These are phyloP conservation scores for Xylogone sp. DNA, from an alignment of 2,329 filamentous ascomycete genomes.

Conservation along the genomic window DNA sequence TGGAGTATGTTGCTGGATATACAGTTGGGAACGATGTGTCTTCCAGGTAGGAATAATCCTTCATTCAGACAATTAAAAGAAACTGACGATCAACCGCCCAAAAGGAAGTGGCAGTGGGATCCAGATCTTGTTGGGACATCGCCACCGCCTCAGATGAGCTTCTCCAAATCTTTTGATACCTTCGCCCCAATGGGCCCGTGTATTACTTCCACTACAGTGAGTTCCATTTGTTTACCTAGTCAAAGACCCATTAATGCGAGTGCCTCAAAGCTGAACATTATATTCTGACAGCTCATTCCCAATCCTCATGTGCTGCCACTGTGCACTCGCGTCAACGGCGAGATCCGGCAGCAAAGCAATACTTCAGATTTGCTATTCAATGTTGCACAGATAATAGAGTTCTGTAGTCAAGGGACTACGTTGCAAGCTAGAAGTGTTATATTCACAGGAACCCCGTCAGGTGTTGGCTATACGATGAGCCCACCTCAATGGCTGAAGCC, in stretches of 20 bases:
- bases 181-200: slow-evolving; percentile 39
- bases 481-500: slow-evolving; percentile 34
- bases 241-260: neutral
- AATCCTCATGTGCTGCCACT: slow-evolving; percentile 15
- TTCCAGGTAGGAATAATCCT: slow-evolving; percentile 34
- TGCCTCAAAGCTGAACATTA: too few species aligned
- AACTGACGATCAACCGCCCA: too few species aligned
- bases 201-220: neutral
- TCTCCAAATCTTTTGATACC: slow-evolving; percentile 41
- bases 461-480: slow-evolving; percentile 34
- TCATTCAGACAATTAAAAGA: too few species aligned
- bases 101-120: slow-evolving; percentile 44
- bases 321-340: slow-evolving; percentile 39
- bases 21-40: slow-evolving; percentile 54
- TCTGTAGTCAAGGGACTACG: slow-evolving; percentile 43
- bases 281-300: neutral
- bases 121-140: slow-evolving; percentile 35
- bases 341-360: slow-evolving; percentile 36
- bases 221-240: neutral
- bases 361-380: slow-evolving; percentile 44
- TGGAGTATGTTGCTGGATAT: slow-evolving; percentile 25
- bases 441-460: slow-evolving; percentile 42
- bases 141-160: slow-evolving; percentile 37
- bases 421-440: slow-evolving; percentile 46
- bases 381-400: slow-evolving; percentile 40